phyloP scores from a whole-genome alignment of 2,329 filamentous ascomycete genomes.

The Xylaria sp. region DNA sequence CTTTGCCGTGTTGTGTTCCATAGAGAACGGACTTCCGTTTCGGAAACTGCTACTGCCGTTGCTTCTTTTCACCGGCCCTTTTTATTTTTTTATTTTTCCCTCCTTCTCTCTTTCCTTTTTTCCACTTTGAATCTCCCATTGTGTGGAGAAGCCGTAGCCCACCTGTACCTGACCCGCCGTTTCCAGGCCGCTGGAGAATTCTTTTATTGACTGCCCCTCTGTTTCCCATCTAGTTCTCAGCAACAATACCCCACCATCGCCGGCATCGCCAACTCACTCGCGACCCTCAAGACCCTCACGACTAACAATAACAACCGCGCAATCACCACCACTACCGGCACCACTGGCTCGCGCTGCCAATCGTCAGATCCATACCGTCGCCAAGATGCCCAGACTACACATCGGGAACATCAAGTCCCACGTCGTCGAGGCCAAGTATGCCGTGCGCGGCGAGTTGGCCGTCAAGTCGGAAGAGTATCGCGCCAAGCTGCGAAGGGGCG shows the following conservation, averaged over 20 bases:
- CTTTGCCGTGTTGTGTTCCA: conserved; percentile 6
- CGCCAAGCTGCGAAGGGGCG: conserved; percentile 72
- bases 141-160: neutral
- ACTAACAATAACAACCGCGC: neutral
- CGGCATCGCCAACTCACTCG: conserved; percentile 14
- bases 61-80: neutral
- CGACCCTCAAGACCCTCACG: conserved; percentile 10
- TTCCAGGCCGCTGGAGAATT: neutral
- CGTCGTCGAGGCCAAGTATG: conserved; percentile 89
- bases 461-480: conserved; percentile 94
- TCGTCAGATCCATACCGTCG: conserved; percentile 39
- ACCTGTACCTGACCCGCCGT: neutral
- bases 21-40: conserved; percentile 15
- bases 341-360: neutral
- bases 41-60: conserved; percentile 5
- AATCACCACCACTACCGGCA: neutral
- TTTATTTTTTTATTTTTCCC: neutral
- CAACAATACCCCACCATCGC: conserved; percentile 17
- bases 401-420: conserved; percentile 93
- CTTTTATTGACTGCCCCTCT: conserved; percentile 12
- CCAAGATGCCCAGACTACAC: conserved; percentile 64
- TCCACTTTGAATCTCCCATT: neutral
- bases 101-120: neutral
- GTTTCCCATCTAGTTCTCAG: conserved; percentile 8
- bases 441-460: conserved; percentile 94